phyloP scores from a whole-genome alignment of 495 filamentous ascomycete genomes.

The Trichoderma erinaceum region DNA sequence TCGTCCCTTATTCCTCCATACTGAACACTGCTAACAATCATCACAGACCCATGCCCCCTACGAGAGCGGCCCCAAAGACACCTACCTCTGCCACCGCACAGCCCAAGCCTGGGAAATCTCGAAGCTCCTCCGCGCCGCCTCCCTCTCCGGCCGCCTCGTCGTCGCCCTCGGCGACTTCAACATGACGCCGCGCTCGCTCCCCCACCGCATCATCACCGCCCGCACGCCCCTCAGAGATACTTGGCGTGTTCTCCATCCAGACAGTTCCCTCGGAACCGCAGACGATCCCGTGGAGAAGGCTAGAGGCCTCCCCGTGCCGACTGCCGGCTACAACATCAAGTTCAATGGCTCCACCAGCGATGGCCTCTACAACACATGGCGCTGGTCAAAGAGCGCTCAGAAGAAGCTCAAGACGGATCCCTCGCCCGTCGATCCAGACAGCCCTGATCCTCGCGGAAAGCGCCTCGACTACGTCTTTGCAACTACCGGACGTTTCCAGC shows the following conservation, averaged over 20 bases:
- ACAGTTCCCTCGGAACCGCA: constrained; percentile 68
- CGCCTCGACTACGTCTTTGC: constrained; percentile 93
- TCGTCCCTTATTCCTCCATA: no score
- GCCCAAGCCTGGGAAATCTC: constrained; percentile 97
- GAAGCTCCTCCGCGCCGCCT: constrained; percentile 79
- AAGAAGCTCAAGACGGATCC: constrained; percentile 47
- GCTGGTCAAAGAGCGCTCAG: constrained; percentile 65
- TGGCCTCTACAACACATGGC: constrained; percentile 82
- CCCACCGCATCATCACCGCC: constrained; percentile 75
- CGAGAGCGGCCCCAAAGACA: constrained; percentile 69
- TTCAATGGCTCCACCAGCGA: constrained; percentile 88
- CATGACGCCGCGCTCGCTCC: constrained; percentile 80
- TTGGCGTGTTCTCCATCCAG: constrained; percentile 75
- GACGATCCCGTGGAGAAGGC: constrained; percentile 57
- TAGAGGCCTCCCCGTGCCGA: constrained; percentile 51
- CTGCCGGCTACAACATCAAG: constrained; percentile 65
- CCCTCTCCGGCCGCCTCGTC: constrained; percentile 77
- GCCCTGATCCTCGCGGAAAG: constrained; percentile 65
- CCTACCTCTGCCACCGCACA: constrained; percentile 81
- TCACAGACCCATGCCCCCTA: constrained; percentile 81
- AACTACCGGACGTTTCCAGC: constrained; percentile 25
- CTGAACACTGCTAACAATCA: constrained; percentile 20
- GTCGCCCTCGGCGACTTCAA: constrained; percentile 91
- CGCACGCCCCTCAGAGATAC: constrained; percentile 74
- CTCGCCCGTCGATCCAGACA: constrained; percentile 49